phyloP scores from a whole-genome alignment of 2,329 filamentous ascomycete species.

The Cryoendolithus antarcticus region DNA sequence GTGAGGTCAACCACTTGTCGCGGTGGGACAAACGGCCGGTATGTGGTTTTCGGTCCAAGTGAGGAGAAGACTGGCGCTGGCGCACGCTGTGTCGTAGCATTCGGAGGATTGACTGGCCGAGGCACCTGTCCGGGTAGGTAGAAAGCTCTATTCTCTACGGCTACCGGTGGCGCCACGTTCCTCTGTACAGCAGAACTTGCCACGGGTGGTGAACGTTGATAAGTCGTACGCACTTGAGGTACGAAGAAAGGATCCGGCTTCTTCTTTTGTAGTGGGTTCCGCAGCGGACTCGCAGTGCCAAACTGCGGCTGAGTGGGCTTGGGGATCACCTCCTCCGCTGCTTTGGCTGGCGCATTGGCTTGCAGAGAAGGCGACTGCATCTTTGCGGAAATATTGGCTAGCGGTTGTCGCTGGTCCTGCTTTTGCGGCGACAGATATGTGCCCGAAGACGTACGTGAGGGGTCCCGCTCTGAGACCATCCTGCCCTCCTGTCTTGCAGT shows the following conservation, averaged over 20 bases:
- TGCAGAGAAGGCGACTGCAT: slow-evolving; percentile 19
- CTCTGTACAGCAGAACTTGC: no score
- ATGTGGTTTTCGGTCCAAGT: slow-evolving; percentile 27
- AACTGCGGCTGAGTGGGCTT: slow-evolving; percentile 35
- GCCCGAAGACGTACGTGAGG: slow-evolving; percentile 2
- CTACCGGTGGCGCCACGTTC: background rate
- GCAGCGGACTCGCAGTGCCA: slow-evolving; percentile 46
- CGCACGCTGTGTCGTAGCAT: slow-evolving; percentile 13
- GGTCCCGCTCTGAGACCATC: slow-evolving; percentile 5
- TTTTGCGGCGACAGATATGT: slow-evolving; percentile 6
- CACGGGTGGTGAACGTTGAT: no score
- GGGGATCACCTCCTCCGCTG: slow-evolving; percentile 9
- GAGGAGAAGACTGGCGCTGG: slow-evolving; percentile 43
- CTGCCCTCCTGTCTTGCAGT: no score
- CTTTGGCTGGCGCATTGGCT: slow-evolving; percentile 1
- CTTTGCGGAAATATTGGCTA: slow-evolving; percentile 21
- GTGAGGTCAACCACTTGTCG: slow-evolving; percentile 39
- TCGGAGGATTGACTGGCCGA: slow-evolving; percentile 27
- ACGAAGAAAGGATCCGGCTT: slow-evolving; percentile 22
- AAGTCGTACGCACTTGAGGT: no score
- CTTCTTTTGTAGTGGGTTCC: slow-evolving; percentile 26
- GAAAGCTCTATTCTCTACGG: slow-evolving; percentile 8
- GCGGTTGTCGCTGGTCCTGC: slow-evolving; percentile 11
- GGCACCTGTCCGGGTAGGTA: slow-evolving; percentile 15
- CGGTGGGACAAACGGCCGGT: slow-evolving; percentile 23